Percentiles rank a stretch among this genome's conserved stretches.
Conservation (phyloP, 2,329 filamentous ascomycete species). For the Tolypocladium amazonense region DNA sequence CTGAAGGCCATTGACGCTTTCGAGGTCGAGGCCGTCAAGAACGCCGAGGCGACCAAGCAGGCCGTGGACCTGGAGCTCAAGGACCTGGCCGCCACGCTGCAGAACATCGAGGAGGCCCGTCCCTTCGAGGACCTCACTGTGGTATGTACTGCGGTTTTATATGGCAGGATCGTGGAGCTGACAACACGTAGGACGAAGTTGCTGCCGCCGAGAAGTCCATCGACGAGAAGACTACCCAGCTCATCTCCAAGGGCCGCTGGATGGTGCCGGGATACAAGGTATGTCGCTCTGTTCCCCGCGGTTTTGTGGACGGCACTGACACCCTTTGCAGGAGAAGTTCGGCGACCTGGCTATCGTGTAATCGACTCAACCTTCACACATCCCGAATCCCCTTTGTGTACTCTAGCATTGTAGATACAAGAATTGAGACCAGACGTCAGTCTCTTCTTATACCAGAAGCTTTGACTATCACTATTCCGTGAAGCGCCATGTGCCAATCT, state of each 20-base stretch:
- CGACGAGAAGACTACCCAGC: slow-evolving; percentile 88
- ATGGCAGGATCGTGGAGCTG: slow-evolving; percentile 7
- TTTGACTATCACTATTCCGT: slow-evolving; percentile 6
- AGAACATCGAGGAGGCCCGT: slow-evolving; percentile 93
- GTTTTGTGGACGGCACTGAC: slow-evolving; percentile 29
- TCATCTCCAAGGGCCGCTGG: slow-evolving; percentile 98
- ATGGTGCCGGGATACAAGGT: slow-evolving; percentile 98
- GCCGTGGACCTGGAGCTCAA: slow-evolving; percentile 91
- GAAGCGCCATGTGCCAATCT: neutral
- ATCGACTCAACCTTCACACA: slow-evolving; percentile 30
- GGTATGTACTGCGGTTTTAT: slow-evolving; percentile 48
- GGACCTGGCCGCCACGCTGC: slow-evolving; percentile 87
- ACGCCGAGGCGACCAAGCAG: slow-evolving; percentile 91
- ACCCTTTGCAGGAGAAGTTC: slow-evolving; percentile 75
- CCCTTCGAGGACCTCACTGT: slow-evolving; percentile 97
- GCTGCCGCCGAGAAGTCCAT: slow-evolving; percentile 90
- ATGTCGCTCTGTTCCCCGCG: slow-evolving; percentile 22
- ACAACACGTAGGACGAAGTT: slow-evolving; percentile 68
- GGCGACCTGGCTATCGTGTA: slow-evolving; percentile 94
- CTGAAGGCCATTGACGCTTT: slow-evolving; percentile 98
- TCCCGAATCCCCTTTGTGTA: slow-evolving; percentile 45
- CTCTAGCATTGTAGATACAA: slow-evolving; percentile 63
- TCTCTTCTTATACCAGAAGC: slow-evolving; percentile 20
- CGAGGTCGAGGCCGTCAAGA: slow-evolving; percentile 93
- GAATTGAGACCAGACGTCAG: slow-evolving; percentile 22